Evolutionary conservation across 768 basidiomycete species (phyloP).

Genomic region (Agaricus blazei): DNA sequence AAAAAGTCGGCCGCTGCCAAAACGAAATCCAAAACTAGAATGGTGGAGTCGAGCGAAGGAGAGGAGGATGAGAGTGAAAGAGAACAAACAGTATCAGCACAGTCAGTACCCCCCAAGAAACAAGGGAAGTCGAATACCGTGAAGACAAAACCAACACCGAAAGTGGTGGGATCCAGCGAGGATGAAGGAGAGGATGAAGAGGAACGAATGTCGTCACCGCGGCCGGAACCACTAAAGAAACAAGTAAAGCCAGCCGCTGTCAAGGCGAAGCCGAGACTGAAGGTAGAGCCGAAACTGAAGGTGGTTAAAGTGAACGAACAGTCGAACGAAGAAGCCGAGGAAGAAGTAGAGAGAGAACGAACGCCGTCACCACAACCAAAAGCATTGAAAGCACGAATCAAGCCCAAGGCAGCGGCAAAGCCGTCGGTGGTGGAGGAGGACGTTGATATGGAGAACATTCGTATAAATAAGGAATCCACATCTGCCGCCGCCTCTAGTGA

Average conservation of each 20-base stretch:
- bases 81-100: slow-evolving; percentile 20
- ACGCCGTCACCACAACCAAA: slow-evolving; percentile 27
- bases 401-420: background rate
- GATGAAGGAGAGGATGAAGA: background rate
- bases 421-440: slow-evolving; percentile 9
- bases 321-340: slow-evolving; percentile 10
- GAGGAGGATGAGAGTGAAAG: background rate
- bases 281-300: no score
- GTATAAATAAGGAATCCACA: background rate
- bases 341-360: slow-evolving; percentile 4
- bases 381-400: slow-evolving; percentile 31
- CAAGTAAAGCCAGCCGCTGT: slow-evolving; percentile 9
- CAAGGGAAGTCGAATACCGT: slow-evolving; percentile 9
- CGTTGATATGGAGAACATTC: background rate
- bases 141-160: background rate
- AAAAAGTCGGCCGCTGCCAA: slow-evolving; percentile 13
- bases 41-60: slow-evolving; percentile 1
- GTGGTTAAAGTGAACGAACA: no score
- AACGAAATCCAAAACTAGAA: slow-evolving; percentile 14
- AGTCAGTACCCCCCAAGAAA: slow-evolving; percentile 36
- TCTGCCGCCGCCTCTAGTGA: background rate
- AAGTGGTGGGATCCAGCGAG: slow-evolving; percentile 2
- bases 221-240: slow-evolving; percentile 36
- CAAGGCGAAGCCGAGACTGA: no score
- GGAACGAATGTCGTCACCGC: slow-evolving; percentile 21